phyloP scores from a whole-genome alignment of 257 asterid species.

The Nicotiana knightiana region DNA sequence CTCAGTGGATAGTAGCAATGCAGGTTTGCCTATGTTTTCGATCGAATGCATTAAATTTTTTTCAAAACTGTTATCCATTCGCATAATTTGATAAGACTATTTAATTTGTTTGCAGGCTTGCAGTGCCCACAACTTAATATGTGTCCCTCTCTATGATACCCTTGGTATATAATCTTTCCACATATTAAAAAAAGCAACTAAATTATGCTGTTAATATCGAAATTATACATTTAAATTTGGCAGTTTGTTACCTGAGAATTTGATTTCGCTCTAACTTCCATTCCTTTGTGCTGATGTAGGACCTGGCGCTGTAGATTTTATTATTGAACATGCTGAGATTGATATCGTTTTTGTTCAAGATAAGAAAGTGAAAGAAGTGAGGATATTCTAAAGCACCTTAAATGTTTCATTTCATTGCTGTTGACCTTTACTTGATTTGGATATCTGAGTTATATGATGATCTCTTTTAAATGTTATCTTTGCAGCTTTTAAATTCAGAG shows the following conservation, averaged over 20 bases:
- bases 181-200: background rate
- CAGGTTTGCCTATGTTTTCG: slow-evolving; percentile 40
- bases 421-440: background rate
- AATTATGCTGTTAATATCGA: background rate
- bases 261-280: background rate
- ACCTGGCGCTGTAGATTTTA: slow-evolving; percentile 81
- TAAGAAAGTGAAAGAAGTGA: slow-evolving; percentile 70
- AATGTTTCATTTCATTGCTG: background rate
- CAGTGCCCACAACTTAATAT: slow-evolving; percentile 65
- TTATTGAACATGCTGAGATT: slow-evolving; percentile 77
- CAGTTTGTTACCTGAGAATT: background rate
- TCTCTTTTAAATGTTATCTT: background rate
- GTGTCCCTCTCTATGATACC: slow-evolving; percentile 94
- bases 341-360: slow-evolving; percentile 80
- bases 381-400: slow-evolving; percentile 12
- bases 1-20: slow-evolving; percentile 98
- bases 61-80: background rate
- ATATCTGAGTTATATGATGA: background rate
- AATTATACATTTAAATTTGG: background rate
- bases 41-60: background rate
- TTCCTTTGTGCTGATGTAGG: slow-evolving; percentile 34
- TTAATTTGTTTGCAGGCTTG: slow-evolving; percentile 61
- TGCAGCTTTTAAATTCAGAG: slow-evolving; percentile 71
- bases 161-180: slow-evolving; percentile 49
- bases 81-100: background rate